Evolutionary conservation across 139 green algal species (phyloP).

Genomic region (Pycnococcus provasolii): DNA sequence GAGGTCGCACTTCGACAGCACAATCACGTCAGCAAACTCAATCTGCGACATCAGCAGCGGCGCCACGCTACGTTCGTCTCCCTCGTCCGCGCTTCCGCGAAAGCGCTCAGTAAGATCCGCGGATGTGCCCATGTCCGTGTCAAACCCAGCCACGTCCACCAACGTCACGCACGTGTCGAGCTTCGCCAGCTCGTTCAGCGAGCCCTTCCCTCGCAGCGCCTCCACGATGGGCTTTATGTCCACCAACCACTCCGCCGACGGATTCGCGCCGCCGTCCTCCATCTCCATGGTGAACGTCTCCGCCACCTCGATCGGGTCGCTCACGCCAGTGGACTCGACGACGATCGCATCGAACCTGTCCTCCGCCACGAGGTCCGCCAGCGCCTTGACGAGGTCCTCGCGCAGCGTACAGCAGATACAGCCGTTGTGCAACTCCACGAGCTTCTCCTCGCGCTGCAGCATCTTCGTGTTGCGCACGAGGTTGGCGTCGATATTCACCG

Average conservation of each 20-base stretch:
- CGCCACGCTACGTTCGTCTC: neutral
- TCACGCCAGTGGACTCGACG: slow-evolving; percentile 71
- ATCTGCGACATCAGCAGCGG: slow-evolving; percentile 36
- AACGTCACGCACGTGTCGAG: slow-evolving; percentile 26
- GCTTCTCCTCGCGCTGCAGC: slow-evolving; percentile 20
- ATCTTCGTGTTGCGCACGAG: slow-evolving; percentile 29
- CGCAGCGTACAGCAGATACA: slow-evolving; percentile 78
- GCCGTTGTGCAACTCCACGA: slow-evolving; percentile 63
- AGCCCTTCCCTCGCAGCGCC: slow-evolving; percentile 1
- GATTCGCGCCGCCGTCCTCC: neutral
- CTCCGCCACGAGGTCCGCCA: slow-evolving; percentile 40
- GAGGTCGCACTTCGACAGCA: slow-evolving; percentile 62
- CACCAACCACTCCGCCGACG: neutral
- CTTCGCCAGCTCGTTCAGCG: slow-evolving; percentile 18
- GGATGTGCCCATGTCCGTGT: neutral
- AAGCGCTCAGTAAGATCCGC: slow-evolving; percentile 2
- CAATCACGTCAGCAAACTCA: slow-evolving; percentile 53
- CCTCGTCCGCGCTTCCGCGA: neutral
- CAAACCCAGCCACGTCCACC: slow-evolving; percentile 3
- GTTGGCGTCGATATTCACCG: slow-evolving; percentile 67
- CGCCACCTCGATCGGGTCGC: slow-evolving; percentile 55
- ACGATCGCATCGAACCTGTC: slow-evolving; percentile 61
- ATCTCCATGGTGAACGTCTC: slow-evolving; percentile 37
- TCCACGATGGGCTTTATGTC: neutral
- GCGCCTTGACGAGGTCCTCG: slow-evolving; percentile 52